A percentile compares a stretch with the other conserved stretches of the same genome.
Evolutionary conservation across 2,329 filamentous ascomycete species (phyloP).

Genomic region (Aquanectria penicillioides): DNA sequence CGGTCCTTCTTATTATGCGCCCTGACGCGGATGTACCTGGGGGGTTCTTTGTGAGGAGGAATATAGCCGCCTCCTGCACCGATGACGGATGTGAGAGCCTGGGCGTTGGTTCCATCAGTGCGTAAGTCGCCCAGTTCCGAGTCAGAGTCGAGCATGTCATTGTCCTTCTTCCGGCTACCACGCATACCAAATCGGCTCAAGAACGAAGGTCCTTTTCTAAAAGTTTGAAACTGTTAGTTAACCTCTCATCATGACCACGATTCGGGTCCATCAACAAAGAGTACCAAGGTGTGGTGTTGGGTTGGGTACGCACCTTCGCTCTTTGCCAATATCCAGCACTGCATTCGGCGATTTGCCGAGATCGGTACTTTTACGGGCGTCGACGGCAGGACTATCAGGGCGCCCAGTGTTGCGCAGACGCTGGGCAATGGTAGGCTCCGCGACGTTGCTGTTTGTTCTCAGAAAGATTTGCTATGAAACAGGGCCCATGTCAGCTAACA

Average conservation of each 20-base stretch:
- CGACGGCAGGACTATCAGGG: slow-evolving; percentile 62
- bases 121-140: slow-evolving; percentile 76
- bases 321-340: slow-evolving; percentile 61
- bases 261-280: too few relatives aligned
- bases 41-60: slow-evolving; percentile 87
- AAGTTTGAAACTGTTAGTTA: slow-evolving; percentile 16
- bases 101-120: slow-evolving; percentile 83
- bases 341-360: slow-evolving; percentile 48
- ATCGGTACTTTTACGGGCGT: slow-evolving; percentile 55
- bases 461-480: slow-evolving; percentile 51
- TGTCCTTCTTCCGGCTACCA: slow-evolving; percentile 77
- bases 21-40: slow-evolving; percentile 88
- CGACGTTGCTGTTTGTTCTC: slow-evolving; percentile 48
- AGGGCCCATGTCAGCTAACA: neutral
- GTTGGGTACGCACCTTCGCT: slow-evolving; percentile 73
- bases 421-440: slow-evolving; percentile 60
- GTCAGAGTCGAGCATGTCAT: slow-evolving; percentile 68
- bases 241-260: too few relatives aligned
- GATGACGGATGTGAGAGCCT: slow-evolving; percentile 81
- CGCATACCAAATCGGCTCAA: slow-evolving; percentile 82
- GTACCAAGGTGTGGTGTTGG: too few relatives aligned
- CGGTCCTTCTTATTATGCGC: slow-evolving; percentile 81
- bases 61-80: slow-evolving; percentile 77
- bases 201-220: slow-evolving; percentile 90
- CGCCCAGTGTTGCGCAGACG: slow-evolving; percentile 62